Evolutionary conservation across 176 grass and related monocot species (phyloP), one percentile per base, ranked within the genome.

Genomic region (Echinochloa phyllopogon): DNA sequence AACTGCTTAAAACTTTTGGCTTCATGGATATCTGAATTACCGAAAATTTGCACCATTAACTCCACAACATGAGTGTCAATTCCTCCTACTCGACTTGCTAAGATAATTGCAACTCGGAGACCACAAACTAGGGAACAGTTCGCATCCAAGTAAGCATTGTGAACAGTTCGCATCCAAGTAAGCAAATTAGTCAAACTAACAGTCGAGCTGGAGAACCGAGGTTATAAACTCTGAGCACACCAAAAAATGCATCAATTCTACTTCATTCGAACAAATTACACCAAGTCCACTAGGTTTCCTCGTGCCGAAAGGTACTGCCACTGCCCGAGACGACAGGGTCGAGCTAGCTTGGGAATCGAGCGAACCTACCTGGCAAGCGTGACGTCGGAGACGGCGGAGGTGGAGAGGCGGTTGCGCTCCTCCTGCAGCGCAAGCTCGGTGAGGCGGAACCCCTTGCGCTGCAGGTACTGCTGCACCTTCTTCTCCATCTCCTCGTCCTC

Each of bases 401-500:
- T 83, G 83, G 96, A 88, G 64, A 99, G 89, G 63, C 93, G 91
- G 64, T 82, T 94, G 56, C 94, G 93, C 87, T 99, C 95, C 85
- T 95, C 93, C 65, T 94, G 96, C 58, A 96, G 87, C 56, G 91
- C 91, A n/a, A 96, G 85, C 86, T 96, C 96, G 6, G 93, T 87
- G 72, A 94, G 86, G 85, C 82, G 91, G 89, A 98, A 95, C 21
- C 96, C 96, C 88, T 92, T 98, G 74, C 89, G 92, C 83, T 91
- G 92, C 74, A 96, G 83, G 81, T 98, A 98, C 75, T 91, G 87
- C 77, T 93, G 81, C 87, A 96, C 96, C 61, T 94, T 87, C 91
- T 94, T 98, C 84, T 98, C 89, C 77, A 94, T 90, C 85, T 98
- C 96, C 86, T 96, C 93, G 76, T 98, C 96, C 52, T 96, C 93